These are phyloP conservation scores for Candida sphagnicola DNA, from an alignment of 805 yeast genomes.

Conservation along the genomic window DNA sequence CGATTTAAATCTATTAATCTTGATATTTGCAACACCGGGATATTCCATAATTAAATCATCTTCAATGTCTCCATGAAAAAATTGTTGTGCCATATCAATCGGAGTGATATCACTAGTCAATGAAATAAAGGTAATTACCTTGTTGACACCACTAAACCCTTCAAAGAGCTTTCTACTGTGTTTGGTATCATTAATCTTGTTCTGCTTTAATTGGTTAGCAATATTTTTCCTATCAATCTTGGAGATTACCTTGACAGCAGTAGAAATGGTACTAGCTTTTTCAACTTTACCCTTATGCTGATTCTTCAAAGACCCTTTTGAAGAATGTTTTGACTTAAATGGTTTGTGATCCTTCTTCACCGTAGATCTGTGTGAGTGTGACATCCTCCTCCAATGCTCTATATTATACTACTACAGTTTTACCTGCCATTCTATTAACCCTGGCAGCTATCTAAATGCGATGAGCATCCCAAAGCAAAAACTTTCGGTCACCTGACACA, in stretches of 20 bases:
- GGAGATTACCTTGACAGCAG: slow-evolving; percentile 34
- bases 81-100: slow-evolving; percentile 47
- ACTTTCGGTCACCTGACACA: background rate
- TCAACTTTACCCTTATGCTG: slow-evolving; percentile 85
- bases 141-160: slow-evolving; percentile 76
- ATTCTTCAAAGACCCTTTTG: slow-evolving; percentile 83
- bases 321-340: slow-evolving; percentile 87
- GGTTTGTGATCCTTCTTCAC: slow-evolving; percentile 82
- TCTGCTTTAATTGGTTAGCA: slow-evolving; percentile 70
- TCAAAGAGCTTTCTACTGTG: slow-evolving; percentile 69
- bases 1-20: slow-evolving; percentile 66
- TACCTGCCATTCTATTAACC: too few species aligned
- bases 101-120: slow-evolving; percentile 69
- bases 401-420: too few species aligned
- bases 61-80: slow-evolving; percentile 40
- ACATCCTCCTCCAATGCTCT: too few species aligned
- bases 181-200: slow-evolving; percentile 61
- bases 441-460: background rate
- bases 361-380: slow-evolving; percentile 74
- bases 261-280: slow-evolving; percentile 38
- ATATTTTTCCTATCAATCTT: slow-evolving; percentile 70
- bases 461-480: background rate
- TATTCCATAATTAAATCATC: slow-evolving; percentile 21
- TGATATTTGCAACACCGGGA: slow-evolving; percentile 51
- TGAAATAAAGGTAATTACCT: slow-evolving; percentile 76